Evolutionary conservation across 768 basidiomycete species (phyloP).

Genomic region (Paxillus involutus): DNA sequence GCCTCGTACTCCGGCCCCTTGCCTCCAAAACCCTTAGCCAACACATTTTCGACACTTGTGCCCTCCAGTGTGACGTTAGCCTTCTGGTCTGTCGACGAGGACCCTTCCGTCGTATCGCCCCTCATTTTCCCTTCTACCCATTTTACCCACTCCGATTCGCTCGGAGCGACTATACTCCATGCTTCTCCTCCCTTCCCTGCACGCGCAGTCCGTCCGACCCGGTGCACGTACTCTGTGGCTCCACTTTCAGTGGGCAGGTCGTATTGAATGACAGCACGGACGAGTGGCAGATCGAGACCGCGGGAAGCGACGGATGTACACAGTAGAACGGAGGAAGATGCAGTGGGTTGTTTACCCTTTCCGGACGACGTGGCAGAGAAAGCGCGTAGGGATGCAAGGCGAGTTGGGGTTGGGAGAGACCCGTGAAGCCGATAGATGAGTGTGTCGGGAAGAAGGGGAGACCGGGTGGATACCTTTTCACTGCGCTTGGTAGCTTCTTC

Average conservation of each 20-base stretch:
- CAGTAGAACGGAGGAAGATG: conserved; percentile 70
- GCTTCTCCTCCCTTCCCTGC: conserved; percentile 95
- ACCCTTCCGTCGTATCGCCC: conserved; percentile 37
- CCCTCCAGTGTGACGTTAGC: conserved; percentile 53
- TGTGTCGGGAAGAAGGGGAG: conserved; percentile 77
- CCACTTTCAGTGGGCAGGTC: conserved; percentile 98
- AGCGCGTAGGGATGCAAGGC: conserved; percentile 77
- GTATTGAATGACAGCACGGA: conserved; percentile 92
- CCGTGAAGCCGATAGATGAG: conserved; percentile 91
- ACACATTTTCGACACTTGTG: conserved; percentile 65
- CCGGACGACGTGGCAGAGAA: conserved; percentile 56
- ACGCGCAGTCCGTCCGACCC: conserved; percentile 95
- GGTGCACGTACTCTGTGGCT: conserved; percentile 93
- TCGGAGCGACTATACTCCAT: conserved; percentile 89
- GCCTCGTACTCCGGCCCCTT: conserved; percentile 77
- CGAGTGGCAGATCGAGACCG: conserved; percentile 93
- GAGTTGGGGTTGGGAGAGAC: conserved; percentile 78
- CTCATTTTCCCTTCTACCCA: conserved; percentile 89
- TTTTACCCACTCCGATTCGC: conserved; percentile 84
- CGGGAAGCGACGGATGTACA: conserved; percentile 99
- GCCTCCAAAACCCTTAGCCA: conserved; percentile 85
- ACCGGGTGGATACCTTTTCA: conserved; percentile 56
- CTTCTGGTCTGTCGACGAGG: conserved; percentile 26
- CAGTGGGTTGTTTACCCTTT: conserved; percentile 29
- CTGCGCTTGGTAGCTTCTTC: conserved; percentile 26